Conservation (phyloP, 495 filamentous ascomycete species). For the Schizothecium vesticola region DNA sequence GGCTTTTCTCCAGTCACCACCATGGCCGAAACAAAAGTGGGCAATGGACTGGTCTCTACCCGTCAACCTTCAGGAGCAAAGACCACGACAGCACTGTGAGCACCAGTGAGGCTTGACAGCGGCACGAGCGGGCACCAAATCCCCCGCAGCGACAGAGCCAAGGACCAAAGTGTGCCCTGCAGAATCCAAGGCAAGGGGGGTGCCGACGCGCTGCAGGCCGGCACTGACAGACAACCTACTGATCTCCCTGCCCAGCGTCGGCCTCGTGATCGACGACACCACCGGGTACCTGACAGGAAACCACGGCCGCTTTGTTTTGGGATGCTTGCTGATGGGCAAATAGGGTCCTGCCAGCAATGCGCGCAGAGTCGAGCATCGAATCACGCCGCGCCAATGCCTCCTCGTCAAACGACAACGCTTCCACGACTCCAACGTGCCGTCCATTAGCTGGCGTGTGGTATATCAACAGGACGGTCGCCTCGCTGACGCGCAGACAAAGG, state of each 20-base stretch:
- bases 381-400: neutral
- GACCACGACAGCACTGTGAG: neutral
- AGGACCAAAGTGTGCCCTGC: neutral
- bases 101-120: neutral
- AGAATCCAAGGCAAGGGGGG: neutral
- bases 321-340: neutral
- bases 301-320: neutral
- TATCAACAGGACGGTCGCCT: constrained; percentile 6
- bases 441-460: constrained; percentile 1
- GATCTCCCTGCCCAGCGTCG: neutral
- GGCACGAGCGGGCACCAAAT: neutral
- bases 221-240: neutral
- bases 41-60: too few species aligned
- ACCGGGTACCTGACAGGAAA: constrained; percentile 14
- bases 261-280: constrained; percentile 8
- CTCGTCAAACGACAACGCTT: neutral
- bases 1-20: neutral
- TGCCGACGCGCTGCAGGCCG: constrained; percentile 7
- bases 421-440: neutral
- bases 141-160: neutral
- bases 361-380: neutral
- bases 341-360: constrained; percentile 7
- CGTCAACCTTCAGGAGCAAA: neutral
- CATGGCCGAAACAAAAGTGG: neutral
- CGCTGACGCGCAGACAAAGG: neutral